phyloP scores from a whole-genome alignment of 2,329 filamentous ascomycete species.

The Dothiorella sarmentorum region DNA sequence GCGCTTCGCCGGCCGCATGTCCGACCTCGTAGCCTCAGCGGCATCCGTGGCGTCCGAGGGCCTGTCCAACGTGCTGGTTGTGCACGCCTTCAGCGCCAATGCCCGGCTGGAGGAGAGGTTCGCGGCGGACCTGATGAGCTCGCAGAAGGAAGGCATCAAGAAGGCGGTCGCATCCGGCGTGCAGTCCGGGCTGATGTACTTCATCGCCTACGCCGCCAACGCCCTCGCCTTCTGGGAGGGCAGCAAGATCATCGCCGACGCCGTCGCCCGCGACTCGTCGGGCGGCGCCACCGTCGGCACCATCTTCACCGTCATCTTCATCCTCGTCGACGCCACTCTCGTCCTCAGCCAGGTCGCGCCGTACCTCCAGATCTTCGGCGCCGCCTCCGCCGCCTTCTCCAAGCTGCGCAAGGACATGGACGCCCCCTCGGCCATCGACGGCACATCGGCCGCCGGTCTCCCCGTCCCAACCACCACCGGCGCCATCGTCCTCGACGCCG shows the following conservation, averaged over 20 bases:
- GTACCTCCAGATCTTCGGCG: constrained; percentile 49
- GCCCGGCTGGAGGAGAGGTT: constrained; percentile 59
- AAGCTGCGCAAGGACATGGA: constrained; percentile 60
- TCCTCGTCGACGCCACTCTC: constrained; percentile 52
- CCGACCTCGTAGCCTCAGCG: constrained; percentile 53
- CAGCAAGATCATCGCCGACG: constrained; percentile 51
- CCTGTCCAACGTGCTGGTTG: constrained; percentile 58
- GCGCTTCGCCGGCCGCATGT: constrained; percentile 51
- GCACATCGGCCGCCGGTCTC: constrained; percentile 42
- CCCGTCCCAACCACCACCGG: constrained; percentile 36
- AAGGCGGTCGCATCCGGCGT: constrained; percentile 57
- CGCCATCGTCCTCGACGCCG: constrained; percentile 28
- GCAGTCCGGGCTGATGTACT: constrained; percentile 62
- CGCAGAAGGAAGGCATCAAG: constrained; percentile 53
- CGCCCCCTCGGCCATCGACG: constrained; percentile 39
- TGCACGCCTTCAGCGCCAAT: constrained; percentile 62
- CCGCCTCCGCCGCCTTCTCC: constrained; percentile 53
- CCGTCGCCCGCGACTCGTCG: constrained; percentile 32
- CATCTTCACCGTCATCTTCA: constrained; percentile 56
- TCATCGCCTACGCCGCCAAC: constrained; percentile 65
- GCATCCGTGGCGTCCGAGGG: constrained; percentile 62
- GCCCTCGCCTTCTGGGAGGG: constrained; percentile 68
- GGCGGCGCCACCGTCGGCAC: constrained; percentile 41
- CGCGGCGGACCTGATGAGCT: constrained; percentile 48
- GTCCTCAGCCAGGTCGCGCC: constrained; percentile 46